Percentiles rank a stretch among this genome's conserved stretches.
Conservation (phyloP, 2,329 filamentous ascomycete species). For the Paecilomyces niveus region DNA sequence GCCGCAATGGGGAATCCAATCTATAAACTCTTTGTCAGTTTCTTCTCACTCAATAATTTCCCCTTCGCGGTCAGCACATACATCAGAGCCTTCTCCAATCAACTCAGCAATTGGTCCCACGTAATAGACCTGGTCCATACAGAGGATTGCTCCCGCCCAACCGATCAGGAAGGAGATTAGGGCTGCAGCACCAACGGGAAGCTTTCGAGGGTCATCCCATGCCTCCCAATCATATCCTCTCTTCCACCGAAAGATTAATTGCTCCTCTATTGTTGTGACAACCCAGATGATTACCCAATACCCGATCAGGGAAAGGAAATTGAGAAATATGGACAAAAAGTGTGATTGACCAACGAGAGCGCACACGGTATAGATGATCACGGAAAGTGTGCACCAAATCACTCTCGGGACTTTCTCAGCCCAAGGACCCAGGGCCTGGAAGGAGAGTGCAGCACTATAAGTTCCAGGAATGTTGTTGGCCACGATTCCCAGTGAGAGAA, state of each 20-base stretch:
- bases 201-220: slow-evolving; percentile 23
- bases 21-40: not conserved
- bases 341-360: slow-evolving; percentile 28
- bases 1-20: not conserved
- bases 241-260: slow-evolving; percentile 32
- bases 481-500: slow-evolving; percentile 30
- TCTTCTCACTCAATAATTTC: not conserved
- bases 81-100: slow-evolving; percentile 11
- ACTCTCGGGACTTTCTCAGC: slow-evolving; percentile 27
- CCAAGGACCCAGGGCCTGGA: slow-evolving; percentile 26
- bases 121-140: slow-evolving; percentile 26
- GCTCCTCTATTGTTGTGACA: slow-evolving; percentile 30
- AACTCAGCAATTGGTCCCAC: slow-evolving; percentile 23
- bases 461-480: slow-evolving; percentile 30
- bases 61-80: not conserved
- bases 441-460: slow-evolving; percentile 28
- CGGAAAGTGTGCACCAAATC: slow-evolving; percentile 14
- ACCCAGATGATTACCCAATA: slow-evolving; percentile 34
- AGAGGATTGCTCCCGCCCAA: slow-evolving; percentile 21
- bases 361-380: slow-evolving; percentile 9
- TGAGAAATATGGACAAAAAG: slow-evolving; percentile 30
- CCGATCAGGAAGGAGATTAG: slow-evolving; percentile 19
- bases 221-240: slow-evolving; percentile 25
- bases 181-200: slow-evolving; percentile 33
- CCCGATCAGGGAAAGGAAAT: slow-evolving; percentile 34